phyloP scores from a whole-genome alignment of 2,329 filamentous ascomycete genomes.

The Ascochyta pisi region DNA sequence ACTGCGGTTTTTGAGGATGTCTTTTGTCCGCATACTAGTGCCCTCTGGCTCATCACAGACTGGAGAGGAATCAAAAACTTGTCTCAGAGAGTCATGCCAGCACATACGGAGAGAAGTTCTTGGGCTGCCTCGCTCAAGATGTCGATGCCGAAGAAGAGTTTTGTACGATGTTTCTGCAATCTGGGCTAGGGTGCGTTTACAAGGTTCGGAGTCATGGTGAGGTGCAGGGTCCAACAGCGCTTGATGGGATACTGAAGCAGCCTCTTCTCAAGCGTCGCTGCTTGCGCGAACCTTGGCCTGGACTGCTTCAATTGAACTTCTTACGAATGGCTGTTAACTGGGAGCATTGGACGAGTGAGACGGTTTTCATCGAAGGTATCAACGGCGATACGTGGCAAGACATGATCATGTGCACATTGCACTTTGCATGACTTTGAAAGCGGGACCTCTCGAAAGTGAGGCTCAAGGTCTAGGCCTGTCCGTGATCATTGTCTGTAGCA shows the following conservation, averaged over 20 bases:
- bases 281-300: conserved; percentile 15
- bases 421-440: conserved; percentile 19
- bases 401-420: not conserved
- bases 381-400: not conserved
- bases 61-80: conserved; percentile 93
- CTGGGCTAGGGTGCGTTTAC: conserved; percentile 35
- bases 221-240: not conserved
- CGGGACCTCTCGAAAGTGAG: conserved; percentile 51
- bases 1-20: conserved; percentile 93
- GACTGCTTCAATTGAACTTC: conserved; percentile 20
- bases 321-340: conserved; percentile 17
- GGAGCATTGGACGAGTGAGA: conserved; percentile 5
- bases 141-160: conserved; percentile 22
- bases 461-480: conserved; percentile 52
- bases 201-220: conserved; percentile 22
- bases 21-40: conserved; percentile 80
- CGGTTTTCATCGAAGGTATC: conserved; percentile 1
- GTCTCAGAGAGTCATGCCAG: conserved; percentile 85
- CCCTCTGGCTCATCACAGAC: conserved; percentile 63
- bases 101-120: conserved; percentile 73
- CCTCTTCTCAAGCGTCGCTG: conserved; percentile 28
- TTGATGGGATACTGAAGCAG: not conserved
- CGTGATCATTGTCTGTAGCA: conserved; percentile 26
- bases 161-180: conserved; percentile 27
- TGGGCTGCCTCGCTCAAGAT: conserved; percentile 24